Evolutionary conservation across 2,329 filamentous ascomycete genomes (phyloP).

Genomic region (Paracoccidioides lutzii): DNA sequence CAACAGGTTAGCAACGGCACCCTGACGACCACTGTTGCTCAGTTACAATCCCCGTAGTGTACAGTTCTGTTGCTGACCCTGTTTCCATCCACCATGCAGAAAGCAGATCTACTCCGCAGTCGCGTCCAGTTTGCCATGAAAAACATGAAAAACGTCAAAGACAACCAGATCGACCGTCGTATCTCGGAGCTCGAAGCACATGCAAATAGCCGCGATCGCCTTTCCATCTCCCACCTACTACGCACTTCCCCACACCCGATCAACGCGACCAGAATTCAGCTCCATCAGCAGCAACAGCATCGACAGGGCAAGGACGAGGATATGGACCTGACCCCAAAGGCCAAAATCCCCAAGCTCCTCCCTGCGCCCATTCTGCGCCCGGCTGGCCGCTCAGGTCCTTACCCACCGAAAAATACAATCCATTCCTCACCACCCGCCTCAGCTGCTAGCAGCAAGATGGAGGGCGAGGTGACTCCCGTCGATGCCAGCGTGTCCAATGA

Average conservation of each 20-base stretch:
- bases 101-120: conserved; percentile 27
- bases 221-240: conserved; percentile 1
- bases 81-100: conserved; percentile 18
- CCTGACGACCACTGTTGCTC: not conserved
- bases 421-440: conserved; percentile 14
- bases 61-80: not conserved
- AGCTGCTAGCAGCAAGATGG: conserved; percentile 4
- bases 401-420: conserved; percentile 4
- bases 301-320: not conserved
- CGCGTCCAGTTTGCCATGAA: conserved; percentile 31
- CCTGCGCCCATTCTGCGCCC: conserved; percentile 10
- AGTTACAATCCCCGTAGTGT: not conserved
- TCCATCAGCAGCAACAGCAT: not conserved
- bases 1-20: conserved; percentile 21
- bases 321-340: conserved; percentile 3
- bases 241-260: not conserved
- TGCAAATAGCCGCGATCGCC: conserved; percentile 25
- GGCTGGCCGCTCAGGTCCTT: conserved; percentile 4
- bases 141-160: conserved; percentile 18
- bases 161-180: conserved; percentile 26
- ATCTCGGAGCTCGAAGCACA: conserved; percentile 30
- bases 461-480: conserved; percentile 4
- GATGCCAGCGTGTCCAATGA: conserved; percentile 12
- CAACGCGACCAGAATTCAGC: not conserved
- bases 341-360: conserved; percentile 12